Percentiles rank a stretch among this genome's conserved stretches.
These are phyloP conservation scores for Cercospora zeae-maydis DNA, from an alignment of 2,329 filamentous ascomycete genomes.

Conservation along the genomic window DNA sequence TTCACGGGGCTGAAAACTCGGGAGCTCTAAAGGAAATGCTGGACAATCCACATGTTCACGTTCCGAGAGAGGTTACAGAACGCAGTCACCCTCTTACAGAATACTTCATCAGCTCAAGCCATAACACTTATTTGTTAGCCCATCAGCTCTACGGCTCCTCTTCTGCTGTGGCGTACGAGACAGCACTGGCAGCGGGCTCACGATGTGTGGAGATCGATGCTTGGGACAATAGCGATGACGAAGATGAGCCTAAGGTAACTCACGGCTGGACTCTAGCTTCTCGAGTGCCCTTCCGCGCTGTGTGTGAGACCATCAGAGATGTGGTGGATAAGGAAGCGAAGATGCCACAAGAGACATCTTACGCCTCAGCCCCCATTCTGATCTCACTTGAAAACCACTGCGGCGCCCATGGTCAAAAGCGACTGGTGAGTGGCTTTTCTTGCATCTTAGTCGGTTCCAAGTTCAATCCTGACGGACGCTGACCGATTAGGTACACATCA, in stretches of 20 bases:
- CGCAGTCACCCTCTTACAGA: constrained; percentile 60
- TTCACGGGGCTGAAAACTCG: constrained; percentile 40
- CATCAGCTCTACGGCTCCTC: constrained; percentile 66
- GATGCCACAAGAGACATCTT: constrained; percentile 42
- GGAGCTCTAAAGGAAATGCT: constrained; percentile 52
- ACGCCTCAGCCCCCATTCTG: constrained; percentile 55
- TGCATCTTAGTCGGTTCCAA: background rate
- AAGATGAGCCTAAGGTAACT: constrained; percentile 65
- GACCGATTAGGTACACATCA: constrained; percentile 56
- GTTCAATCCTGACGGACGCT: too few relatives aligned
- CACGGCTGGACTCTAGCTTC: constrained; percentile 68
- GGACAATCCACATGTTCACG: constrained; percentile 55
- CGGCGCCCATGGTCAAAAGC: constrained; percentile 53
- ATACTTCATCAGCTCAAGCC: constrained; percentile 69
- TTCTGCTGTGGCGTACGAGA: constrained; percentile 61
- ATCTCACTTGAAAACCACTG: constrained; percentile 69
- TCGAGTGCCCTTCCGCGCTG: constrained; percentile 60
- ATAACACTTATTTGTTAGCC: constrained; percentile 69
- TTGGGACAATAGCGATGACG: constrained; percentile 62
- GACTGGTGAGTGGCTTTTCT: constrained; percentile 22
- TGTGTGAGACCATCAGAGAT: constrained; percentile 63
- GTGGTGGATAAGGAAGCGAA: constrained; percentile 58
- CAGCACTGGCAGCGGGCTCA: constrained; percentile 59
- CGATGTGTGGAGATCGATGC: constrained; percentile 71
- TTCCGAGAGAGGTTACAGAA: constrained; percentile 55